Evolutionary conservation across 2,329 filamentous ascomycete genomes (phyloP), one percentile per base, ranked within the genome.

Genomic region (Ophiostoma novo-ulmi): DNA sequence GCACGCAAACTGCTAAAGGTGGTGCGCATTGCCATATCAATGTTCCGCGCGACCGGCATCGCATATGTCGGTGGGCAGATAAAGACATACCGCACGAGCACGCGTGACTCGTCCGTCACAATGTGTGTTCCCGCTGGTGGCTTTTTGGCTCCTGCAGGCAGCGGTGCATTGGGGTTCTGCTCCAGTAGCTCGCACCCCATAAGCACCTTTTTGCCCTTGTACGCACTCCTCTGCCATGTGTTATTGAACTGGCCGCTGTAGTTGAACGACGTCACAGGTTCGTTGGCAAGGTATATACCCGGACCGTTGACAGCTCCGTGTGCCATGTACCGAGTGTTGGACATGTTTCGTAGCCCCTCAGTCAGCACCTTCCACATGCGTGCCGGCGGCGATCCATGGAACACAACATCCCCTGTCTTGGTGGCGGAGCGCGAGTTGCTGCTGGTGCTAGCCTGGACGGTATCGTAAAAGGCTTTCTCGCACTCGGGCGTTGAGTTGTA

Each of bases 31-130:
- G 71, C 74, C 17, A 67, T 72, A n/a, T 72, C 73, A 39, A 76
- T 70, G 35, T 73, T 71, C 44, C 73, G 72, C 55, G 70, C 70
- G n/a, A 68, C 69, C 10, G 75, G 75, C 69, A 73, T 67, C 22
- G 14, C 26, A 66, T 72, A 76, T 3, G 44, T 68, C n/a, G 36
- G 36, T 7, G 75, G 73, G 38, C 73, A 75, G 36, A 76, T 64
- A 31, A 76, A 74, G 3, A 76, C 72, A 68, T 76, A 76, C n/a
- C 75, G 70, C 38, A 76, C 73, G 10, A 73, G 70, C 26, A 76
- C 71, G 36, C 73, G 67, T 48, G 67, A 70, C 69, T 73, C 72
- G 41, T 74, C 73, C 2, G 69, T 68, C 13, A 74, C 71, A 36
- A 71, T 69, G 61, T 75, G 73, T 22, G 69, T 73, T 5, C 70